These are phyloP conservation scores for Glycine soja DNA, from an alignment of 306 rosid genomes.

Conservation along the genomic window DNA sequence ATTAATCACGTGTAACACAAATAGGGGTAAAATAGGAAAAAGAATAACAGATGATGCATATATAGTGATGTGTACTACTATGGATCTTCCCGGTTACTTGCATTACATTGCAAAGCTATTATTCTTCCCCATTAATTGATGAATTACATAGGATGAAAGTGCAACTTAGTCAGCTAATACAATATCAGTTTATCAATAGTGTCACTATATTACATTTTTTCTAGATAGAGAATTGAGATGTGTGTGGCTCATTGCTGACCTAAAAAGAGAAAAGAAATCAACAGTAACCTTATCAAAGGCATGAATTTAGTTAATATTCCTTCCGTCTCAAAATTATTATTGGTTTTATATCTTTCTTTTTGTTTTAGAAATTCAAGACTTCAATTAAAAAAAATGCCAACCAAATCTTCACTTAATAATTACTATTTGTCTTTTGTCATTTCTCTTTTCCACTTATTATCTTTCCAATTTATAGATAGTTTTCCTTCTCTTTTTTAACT, in stretches of 20 bases:
- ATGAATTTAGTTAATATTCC: too few species aligned
- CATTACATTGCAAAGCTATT: background rate
- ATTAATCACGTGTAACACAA: conserved; percentile 20
- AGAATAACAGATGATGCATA: background rate
- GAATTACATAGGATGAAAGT: background rate
- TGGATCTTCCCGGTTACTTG: background rate
- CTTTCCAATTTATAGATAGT: background rate
- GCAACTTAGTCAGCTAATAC: background rate
- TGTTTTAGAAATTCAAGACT: background rate
- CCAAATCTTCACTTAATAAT: background rate
- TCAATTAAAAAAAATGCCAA: background rate
- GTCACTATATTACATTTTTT: background rate
- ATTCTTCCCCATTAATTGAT: background rate
- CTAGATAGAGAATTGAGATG: background rate
- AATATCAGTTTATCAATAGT: background rate
- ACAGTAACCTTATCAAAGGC: background rate
- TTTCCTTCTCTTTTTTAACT: background rate
- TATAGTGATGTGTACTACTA: background rate
- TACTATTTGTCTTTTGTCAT: background rate
- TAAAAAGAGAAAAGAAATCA: background rate
- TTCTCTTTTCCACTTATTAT: background rate
- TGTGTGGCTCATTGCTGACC: background rate
- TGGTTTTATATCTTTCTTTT: background rate
- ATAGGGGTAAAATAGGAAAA: conserved; percentile 15
- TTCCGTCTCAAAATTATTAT: background rate